Evolutionary conservation across 352 stramenopile genomes (phyloP), one percentile per base, ranked within the genome.

Genomic region (Blastocystis sp.): DNA sequence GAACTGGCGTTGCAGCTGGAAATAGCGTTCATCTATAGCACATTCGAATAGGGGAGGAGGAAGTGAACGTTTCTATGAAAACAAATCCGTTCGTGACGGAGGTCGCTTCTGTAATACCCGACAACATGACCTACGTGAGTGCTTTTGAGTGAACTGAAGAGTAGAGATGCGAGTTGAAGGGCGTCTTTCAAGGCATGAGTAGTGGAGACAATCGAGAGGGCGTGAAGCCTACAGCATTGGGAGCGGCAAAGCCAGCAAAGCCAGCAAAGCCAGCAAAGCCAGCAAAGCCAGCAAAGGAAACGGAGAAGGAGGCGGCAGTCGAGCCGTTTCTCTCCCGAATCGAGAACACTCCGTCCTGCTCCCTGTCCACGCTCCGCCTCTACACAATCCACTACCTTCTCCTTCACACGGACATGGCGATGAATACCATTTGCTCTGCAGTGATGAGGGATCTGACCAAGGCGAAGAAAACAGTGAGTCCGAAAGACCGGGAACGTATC

Each of bases 1-100:
- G 45, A 66, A 84, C n/a, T 84, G 74, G 74, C 66, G 74, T 84
- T 41, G 10, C 19, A 1, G 19, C 11, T 2, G n/a, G 19, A 52
- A 56, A 11, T 59, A 17, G 3, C 19, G 21, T 2, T 84, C 5
- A 84, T 59, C 2, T 38, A 70, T 70, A 84, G 74, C 52, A 62
- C 14, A 38, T 84, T 19, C 34, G 17, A n/a, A 84, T 84, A 52
- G n/a, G 14, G 19, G 60, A 84, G 7, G 28, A 84, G 52, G 34
- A 34, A 17, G 34, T 48, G n/a, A n/a, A 52, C 21, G 43, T 84
- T 34, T n/a, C 21, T 1, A n/a, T 84, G 21, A 84, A 53, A 23
- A 66, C 2, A 21, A 84, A 84, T 84, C 74, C 74, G 9, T 84
- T 70, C 69, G 56, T 69, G 2, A 84, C 74, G 11, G 74, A 84